These are phyloP conservation scores for Melaleuca quinquenervia DNA, from an alignment of 345 rosid genomes.

Conservation along the genomic window DNA sequence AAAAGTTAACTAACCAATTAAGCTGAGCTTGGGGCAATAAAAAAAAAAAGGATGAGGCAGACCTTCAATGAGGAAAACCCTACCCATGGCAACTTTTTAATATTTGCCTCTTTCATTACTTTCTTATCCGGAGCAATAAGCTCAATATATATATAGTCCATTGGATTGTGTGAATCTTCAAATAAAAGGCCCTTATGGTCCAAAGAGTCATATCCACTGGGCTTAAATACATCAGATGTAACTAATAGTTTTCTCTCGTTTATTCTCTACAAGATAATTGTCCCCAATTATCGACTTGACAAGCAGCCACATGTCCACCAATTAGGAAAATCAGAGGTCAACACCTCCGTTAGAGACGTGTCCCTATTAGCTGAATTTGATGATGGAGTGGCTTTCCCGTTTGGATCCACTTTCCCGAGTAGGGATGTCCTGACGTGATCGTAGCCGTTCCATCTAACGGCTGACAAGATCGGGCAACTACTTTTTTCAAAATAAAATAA, in stretches of 20 bases:
- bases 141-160: neutral
- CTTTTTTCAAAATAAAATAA: no score
- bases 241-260: neutral
- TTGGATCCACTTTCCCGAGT: no score
- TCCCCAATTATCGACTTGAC: neutral
- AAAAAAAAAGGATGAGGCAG: neutral
- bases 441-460: no score
- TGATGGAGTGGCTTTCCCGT: neutral
- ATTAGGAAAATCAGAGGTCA: neutral
- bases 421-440: no score
- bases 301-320: neutral
- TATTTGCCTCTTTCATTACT: neutral
- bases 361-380: neutral
- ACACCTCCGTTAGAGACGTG: neutral
- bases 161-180: neutral
- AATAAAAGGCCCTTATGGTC: neutral
- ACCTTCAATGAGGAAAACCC: neutral
- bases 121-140: neutral
- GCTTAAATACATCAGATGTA: neutral
- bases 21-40: neutral
- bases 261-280: neutral
- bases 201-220: neutral
- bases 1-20: neutral
- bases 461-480: no score
- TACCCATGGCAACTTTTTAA: neutral